A percentile compares a stretch with the other conserved stretches of the same genome.
Conservation (phyloP, 2,329 filamentous ascomycete species). For the Exserohilum turcica region DNA sequence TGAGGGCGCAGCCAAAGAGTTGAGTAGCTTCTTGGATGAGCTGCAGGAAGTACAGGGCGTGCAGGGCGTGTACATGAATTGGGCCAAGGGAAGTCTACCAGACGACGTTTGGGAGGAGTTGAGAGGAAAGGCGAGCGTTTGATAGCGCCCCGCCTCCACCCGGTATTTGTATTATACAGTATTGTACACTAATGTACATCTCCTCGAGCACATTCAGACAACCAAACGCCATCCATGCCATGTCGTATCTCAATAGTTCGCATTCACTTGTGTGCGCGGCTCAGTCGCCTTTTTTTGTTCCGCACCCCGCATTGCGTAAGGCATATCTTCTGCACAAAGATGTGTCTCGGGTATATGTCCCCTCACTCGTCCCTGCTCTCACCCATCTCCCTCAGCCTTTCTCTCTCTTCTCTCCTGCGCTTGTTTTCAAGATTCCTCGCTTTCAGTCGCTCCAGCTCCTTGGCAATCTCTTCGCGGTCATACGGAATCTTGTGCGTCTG, state of each 20-base stretch:
- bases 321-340: background rate
- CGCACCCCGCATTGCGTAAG: background rate
- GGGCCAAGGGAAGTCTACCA: slow-evolving; percentile 48
- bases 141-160: slow-evolving; percentile 12
- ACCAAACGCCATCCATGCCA: slow-evolving; percentile 28
- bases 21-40: slow-evolving; percentile 65
- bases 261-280: background rate
- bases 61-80: slow-evolving; percentile 79
- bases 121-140: slow-evolving; percentile 44
- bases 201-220: slow-evolving; percentile 22
- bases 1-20: slow-evolving; percentile 58
- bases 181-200: slow-evolving; percentile 33
- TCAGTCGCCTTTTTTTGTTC: background rate
- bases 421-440: slow-evolving; percentile 54
- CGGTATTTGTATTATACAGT: slow-evolving; percentile 1
- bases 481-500: slow-evolving; percentile 77
- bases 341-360: background rate
- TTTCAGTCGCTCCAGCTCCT: slow-evolving; percentile 76
- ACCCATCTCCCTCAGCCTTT: slow-evolving; percentile 32
- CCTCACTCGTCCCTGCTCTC: slow-evolving; percentile 17
- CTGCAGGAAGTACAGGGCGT: slow-evolving; percentile 76
- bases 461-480: slow-evolving; percentile 80
- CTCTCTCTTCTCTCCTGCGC: slow-evolving; percentile 53
- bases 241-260: background rate
- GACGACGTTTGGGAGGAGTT: slow-evolving; percentile 49